Base-by-base conservation (phyloP, 179 eudicot genomes). In the Dionaea muscipula region DNA sequence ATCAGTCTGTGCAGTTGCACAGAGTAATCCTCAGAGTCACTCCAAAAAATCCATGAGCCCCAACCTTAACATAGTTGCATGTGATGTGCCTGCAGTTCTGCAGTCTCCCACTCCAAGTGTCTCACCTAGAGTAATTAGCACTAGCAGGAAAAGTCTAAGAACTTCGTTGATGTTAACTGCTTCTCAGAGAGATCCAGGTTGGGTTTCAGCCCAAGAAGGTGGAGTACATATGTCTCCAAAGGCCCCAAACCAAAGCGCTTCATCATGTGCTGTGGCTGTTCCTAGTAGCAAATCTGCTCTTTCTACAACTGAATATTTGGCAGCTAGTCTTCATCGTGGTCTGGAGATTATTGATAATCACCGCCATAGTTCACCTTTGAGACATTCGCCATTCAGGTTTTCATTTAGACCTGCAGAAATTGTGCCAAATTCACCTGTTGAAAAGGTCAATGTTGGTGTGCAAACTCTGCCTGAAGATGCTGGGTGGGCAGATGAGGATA, bases 311-410 rank as follows among this genome's bases (percentile, higher is more conserved):
- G 87, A 81, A 43, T 58, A 65, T 65, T 66, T 91, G 68, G 84
- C 94, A 46, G 88, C 93, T 52, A 82, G 93, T 70, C 83, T 91
- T 59, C 78, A 84, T 47, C 91, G 71, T 65, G 98, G 98, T 43
- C 93, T 91, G 58, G 94, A 87, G 67, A 71, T 91, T 56, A 55
- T 84, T 26, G 72, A 74, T 36, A 71, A 68, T 65, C 83, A 84
- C 68, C 72, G 72, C 46, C 73, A 71, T 54, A 87, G 78, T 72
- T 63, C 86, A 53, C 78, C 81, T 66, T 60, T 83, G 55, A 74
- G 93, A 74, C 76, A 67, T 14, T 88, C 96, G 5, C 66, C 93
- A 31, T 85, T 77, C 69, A 75, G 86, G 55, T 79, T 82, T 72
- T 78, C 98, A 16, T 75, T 59, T 64, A 88, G 79, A 61, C 85